Evolutionary conservation across 2,329 filamentous ascomycete genomes (phyloP).

Genomic region (Apiospora koreana): DNA sequence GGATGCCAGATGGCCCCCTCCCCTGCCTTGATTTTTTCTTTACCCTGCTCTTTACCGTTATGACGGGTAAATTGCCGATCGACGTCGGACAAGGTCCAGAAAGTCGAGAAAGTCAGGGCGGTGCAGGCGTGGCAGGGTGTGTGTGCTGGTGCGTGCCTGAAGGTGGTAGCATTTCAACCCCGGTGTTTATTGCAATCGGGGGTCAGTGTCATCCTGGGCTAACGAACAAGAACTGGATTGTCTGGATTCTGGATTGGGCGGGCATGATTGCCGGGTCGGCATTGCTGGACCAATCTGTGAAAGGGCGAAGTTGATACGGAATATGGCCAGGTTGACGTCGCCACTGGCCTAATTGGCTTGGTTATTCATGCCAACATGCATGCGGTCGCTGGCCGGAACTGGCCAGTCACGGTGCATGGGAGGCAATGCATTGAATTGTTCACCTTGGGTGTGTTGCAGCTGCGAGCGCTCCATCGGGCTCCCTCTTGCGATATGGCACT

Average conservation of each 20-base stretch:
- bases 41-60: neutral
- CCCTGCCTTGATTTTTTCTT: neutral
- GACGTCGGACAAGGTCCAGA: neutral
- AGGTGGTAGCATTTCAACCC: neutral
- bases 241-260: too few relatives aligned
- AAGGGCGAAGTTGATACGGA: neutral
- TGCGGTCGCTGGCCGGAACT: neutral
- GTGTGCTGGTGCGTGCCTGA: too few relatives aligned
- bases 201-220: neutral
- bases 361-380: neutral
- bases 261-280: neutral
- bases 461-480: neutral
- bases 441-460: conserved; percentile 6
- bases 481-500: neutral
- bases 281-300: neutral
- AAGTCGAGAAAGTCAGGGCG: neutral
- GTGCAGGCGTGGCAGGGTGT: neutral
- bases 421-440: neutral
- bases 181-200: neutral
- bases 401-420: neutral
- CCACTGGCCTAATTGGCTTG: conserved; percentile 1
- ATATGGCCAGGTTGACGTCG: neutral
- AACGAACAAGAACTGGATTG: too few relatives aligned
- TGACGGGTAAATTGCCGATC: conserved; percentile 9
- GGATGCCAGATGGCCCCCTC: too few relatives aligned